phyloP scores from a whole-genome alignment of 768 basidiomycete genomes.

The Artomyces pyxidatus region DNA sequence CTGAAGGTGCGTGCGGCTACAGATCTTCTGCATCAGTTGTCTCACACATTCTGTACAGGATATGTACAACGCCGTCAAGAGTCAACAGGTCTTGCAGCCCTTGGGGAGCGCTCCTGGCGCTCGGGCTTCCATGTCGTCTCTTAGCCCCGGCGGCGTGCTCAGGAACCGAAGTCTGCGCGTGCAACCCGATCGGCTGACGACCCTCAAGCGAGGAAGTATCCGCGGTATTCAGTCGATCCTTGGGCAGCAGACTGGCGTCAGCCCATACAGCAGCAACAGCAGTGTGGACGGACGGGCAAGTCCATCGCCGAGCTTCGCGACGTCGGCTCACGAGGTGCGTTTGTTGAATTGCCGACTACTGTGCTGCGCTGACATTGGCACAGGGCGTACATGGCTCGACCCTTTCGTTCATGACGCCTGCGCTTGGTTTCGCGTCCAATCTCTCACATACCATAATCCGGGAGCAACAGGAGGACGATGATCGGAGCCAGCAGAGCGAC shows the following conservation, averaged over 20 bases:
- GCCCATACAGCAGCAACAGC: constrained; percentile 80
- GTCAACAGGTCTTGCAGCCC: constrained; percentile 85
- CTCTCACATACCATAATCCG: constrained; percentile 94
- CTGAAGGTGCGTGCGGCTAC: constrained; percentile 54
- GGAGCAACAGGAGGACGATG: constrained; percentile 87
- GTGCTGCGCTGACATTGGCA: constrained; percentile 3
- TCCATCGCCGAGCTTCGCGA: constrained; percentile 90
- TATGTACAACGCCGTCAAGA: constrained; percentile 90
- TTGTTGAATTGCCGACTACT: background rate
- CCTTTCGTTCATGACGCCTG: constrained; percentile 67
- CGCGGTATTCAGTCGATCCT: constrained; percentile 81
- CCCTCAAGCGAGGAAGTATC: constrained; percentile 86
- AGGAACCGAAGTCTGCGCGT: constrained; percentile 65
- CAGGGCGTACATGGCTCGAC: constrained; percentile 57
- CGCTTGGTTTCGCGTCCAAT: constrained; percentile 95
- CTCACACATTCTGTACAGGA: too few species aligned
- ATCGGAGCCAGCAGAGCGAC: constrained; percentile 60
- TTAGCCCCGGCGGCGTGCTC: constrained; percentile 44
- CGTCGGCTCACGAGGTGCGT: constrained; percentile 75
- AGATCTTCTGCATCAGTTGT: background rate
- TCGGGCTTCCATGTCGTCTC: constrained; percentile 47
- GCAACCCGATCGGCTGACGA: constrained; percentile 62
- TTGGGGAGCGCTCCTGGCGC: constrained; percentile 34
- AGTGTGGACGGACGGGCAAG: constrained; percentile 86
- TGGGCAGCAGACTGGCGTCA: constrained; percentile 50